Percentiles rank a stretch among this genome's conserved stretches.
Conservation (phyloP, 1,139 yeast species). For the Pichia sorboxylosa region DNA sequence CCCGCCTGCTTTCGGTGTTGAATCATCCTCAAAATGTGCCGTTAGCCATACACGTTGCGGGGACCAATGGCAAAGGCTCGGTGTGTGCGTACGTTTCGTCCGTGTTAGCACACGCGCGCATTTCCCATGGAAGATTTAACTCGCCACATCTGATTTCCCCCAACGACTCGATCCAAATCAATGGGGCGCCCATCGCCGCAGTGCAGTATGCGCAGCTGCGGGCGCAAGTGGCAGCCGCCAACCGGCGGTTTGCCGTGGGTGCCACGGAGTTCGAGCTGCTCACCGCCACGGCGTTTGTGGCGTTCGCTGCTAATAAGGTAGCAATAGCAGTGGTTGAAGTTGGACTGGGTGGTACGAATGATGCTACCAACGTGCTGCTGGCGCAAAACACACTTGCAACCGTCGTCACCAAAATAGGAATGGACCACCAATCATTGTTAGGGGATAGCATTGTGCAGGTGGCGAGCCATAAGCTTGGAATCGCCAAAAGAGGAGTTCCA, state of each 20-base stretch:
- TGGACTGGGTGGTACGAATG: slow-evolving; percentile 81
- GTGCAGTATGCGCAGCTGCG: slow-evolving; percentile 37
- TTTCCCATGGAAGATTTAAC: slow-evolving; percentile 66
- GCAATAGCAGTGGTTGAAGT: slow-evolving; percentile 76
- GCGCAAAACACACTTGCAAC: slow-evolving; percentile 39
- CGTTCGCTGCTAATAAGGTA: slow-evolving; percentile 49
- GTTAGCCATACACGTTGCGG: slow-evolving; percentile 74
- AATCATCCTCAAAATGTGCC: slow-evolving; percentile 29
- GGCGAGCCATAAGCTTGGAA: slow-evolving; percentile 76
- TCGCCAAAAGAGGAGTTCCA: slow-evolving; percentile 49
- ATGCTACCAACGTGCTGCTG: slow-evolving; percentile 64
- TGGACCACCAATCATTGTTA: slow-evolving; percentile 70
- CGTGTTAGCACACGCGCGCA: slow-evolving; percentile 37
- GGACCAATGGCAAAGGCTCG: slow-evolving; percentile 93
- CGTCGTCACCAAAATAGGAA: slow-evolving; percentile 73
- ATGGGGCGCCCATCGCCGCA: slow-evolving; percentile 43
- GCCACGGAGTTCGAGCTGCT: slow-evolving; percentile 83
- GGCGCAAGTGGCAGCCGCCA: slow-evolving; percentile 26
- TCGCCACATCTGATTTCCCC: slow-evolving; percentile 72
- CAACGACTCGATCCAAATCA: slow-evolving; percentile 64
- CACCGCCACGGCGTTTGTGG: slow-evolving; percentile 73
- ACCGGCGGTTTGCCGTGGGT: slow-evolving; percentile 32
- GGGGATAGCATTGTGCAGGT: slow-evolving; percentile 56
- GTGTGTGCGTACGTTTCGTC: slow-evolving; percentile 70
- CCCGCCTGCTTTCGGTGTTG: slow-evolving; percentile 7